Evolutionary conservation across 331 rosid species (phyloP).

Genomic region (Malus hybrid): DNA sequence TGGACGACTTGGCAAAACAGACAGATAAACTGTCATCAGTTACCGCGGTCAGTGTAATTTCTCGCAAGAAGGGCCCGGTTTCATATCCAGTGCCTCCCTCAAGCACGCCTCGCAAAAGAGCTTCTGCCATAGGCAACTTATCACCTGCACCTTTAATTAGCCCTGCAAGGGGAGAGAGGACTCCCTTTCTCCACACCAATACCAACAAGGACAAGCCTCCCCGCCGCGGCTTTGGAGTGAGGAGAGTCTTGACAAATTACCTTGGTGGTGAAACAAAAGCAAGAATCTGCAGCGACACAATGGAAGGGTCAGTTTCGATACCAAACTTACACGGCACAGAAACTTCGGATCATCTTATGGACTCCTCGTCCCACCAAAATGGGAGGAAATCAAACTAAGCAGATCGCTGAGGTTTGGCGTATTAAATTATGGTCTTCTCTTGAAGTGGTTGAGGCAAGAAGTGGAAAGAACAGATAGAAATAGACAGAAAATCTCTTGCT

Average conservation of each 20-base stretch:
- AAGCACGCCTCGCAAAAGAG: conserved; percentile 38
- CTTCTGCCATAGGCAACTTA: conserved; percentile 27
- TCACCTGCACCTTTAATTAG: conserved; percentile 45
- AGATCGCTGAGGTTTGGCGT: conserved; percentile 5
- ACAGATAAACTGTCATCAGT: conserved; percentile 36
- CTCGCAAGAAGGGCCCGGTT: conserved; percentile 30
- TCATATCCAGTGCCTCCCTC: conserved; percentile 32
- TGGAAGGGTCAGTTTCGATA: conserved; percentile 23
- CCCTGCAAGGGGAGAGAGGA: conserved; percentile 48
- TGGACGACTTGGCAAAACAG: conserved; percentile 42
- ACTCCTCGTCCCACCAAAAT: conserved; percentile 26
- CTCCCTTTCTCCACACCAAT: conserved; percentile 36
- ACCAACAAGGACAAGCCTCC: conserved; percentile 26
- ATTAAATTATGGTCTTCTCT: not conserved
- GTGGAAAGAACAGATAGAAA: not conserved
- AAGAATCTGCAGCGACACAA: conserved; percentile 25
- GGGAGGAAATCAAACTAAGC: conserved; percentile 11
- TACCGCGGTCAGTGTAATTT: conserved; percentile 31
- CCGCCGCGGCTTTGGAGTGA: conserved; percentile 46
- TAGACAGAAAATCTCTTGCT: conserved; percentile 8
- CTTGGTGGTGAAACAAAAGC: conserved; percentile 43
- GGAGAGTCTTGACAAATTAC: conserved; percentile 47
- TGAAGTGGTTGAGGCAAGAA: not conserved
- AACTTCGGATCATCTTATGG: conserved; percentile 11
- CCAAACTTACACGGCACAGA: conserved; percentile 14